Conservation (phyloP, 176 grass and related monocot genomes). For the Aechmea fasciata region DNA sequence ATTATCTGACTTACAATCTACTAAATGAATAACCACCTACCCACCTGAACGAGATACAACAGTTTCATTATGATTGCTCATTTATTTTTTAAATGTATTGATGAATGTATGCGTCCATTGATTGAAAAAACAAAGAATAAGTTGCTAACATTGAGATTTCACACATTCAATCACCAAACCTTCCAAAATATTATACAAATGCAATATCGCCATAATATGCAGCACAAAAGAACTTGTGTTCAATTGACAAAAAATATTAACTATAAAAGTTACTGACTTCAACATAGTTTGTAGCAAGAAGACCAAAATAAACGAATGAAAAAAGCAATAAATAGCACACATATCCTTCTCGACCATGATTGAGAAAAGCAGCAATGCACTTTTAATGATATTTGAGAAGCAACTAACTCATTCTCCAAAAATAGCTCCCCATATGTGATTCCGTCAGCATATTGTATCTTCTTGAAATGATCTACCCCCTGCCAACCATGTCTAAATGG, state of each 20-base stretch:
- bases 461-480: conserved; percentile 96
- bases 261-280: not conserved
- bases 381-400: conserved; percentile 4
- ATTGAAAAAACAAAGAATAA: too few relatives aligned
- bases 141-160: too few relatives aligned
- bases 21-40: too few relatives aligned
- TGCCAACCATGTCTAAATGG: conserved; percentile 61
- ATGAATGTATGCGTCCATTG: too few relatives aligned
- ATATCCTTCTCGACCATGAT: not conserved
- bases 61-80: too few relatives aligned
- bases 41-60: too few relatives aligned
- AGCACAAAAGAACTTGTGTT: not conserved
- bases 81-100: too few relatives aligned
- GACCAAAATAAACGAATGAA: conserved; percentile 14
- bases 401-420: conserved; percentile 86
- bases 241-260: not conserved
- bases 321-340: conserved; percentile 5
- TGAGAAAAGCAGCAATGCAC: not conserved
- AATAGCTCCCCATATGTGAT: conserved; percentile 95
- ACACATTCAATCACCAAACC: not conserved
- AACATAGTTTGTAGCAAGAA: not conserved
- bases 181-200: not conserved
- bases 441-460: conserved; percentile 78
- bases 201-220: not conserved
- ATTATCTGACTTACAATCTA: too few relatives aligned